Evolutionary conservation across 2,329 filamentous ascomycete species (phyloP).

Genomic region (Botrytis fabae): DNA sequence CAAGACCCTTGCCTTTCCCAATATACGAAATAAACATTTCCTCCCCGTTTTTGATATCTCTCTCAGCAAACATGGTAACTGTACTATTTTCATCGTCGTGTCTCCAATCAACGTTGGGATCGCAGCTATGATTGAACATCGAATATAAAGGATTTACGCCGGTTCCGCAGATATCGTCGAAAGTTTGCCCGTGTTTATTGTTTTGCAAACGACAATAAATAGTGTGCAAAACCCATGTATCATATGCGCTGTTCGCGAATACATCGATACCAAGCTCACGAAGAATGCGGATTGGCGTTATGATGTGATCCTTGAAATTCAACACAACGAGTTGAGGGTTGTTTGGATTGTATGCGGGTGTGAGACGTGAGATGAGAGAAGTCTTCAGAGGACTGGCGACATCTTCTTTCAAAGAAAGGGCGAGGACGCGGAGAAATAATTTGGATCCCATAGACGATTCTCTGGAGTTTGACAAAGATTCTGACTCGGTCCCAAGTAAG

Average conservation of each 20-base stretch:
- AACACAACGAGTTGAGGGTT: constrained; percentile 38
- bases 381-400: constrained; percentile 36
- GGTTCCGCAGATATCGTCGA: constrained; percentile 36
- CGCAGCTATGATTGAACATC: constrained; percentile 42
- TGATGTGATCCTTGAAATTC: constrained; percentile 38
- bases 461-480: constrained; percentile 27
- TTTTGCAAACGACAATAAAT: constrained; percentile 41
- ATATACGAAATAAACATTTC: constrained; percentile 37
- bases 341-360: constrained; percentile 36
- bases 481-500: constrained; percentile 31
- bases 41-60: constrained; percentile 32
- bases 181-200: constrained; percentile 39
- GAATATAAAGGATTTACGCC: constrained; percentile 38
- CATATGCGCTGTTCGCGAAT: constrained; percentile 36
- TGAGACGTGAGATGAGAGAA: constrained; percentile 37
- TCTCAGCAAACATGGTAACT: constrained; percentile 34
- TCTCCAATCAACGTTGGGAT: constrained; percentile 39
- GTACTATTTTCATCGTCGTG: constrained; percentile 33
- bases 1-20: constrained; percentile 22
- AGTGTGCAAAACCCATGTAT: constrained; percentile 40
- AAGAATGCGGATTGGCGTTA: constrained; percentile 37
- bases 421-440: constrained; percentile 38
- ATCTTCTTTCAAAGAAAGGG: constrained; percentile 35
- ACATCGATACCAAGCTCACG: constrained; percentile 38
- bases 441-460: constrained; percentile 37